Percentiles rank a stretch among this genome's conserved stretches.
These are phyloP conservation scores for Croton laevigatus DNA, from an alignment of 441 rosid genomes.

Conservation along the genomic window DNA sequence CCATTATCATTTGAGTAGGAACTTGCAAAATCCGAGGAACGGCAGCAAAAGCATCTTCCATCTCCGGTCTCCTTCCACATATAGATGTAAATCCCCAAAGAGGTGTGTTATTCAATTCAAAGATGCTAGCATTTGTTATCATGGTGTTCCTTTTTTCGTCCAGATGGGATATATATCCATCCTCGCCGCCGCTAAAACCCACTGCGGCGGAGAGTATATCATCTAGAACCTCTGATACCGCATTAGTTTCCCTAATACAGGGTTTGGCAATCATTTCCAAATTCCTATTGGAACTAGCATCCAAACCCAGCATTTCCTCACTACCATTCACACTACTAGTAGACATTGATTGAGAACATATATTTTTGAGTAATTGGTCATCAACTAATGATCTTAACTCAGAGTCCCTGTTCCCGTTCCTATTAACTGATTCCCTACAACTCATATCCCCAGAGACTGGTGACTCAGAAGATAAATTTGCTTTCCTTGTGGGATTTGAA, in stretches of 20 bases:
- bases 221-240: slow-evolving; percentile 20
- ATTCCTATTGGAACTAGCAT: slow-evolving; percentile 25
- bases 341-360: slow-evolving; percentile 24
- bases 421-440: slow-evolving; percentile 19
- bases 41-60: slow-evolving; percentile 73
- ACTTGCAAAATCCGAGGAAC: slow-evolving; percentile 52
- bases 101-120: slow-evolving; percentile 49
- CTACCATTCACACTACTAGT: slow-evolving; percentile 25
- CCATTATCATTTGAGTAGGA: slow-evolving; percentile 59
- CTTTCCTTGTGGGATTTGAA: slow-evolving; percentile 35
- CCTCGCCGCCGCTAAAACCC: slow-evolving; percentile 16
- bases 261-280: slow-evolving; percentile 24
- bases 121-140: slow-evolving; percentile 34
- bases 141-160: slow-evolving; percentile 35
- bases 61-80: slow-evolving; percentile 80
- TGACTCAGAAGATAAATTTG: slow-evolving; percentile 19
- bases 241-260: slow-evolving; percentile 17
- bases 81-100: slow-evolving; percentile 74
- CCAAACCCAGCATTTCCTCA: slow-evolving; percentile 31
- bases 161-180: slow-evolving; percentile 18
- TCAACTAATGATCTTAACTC: slow-evolving; percentile 22
- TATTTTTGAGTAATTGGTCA: slow-evolving; percentile 6
- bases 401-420: slow-evolving; percentile 20
- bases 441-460: slow-evolving; percentile 6
- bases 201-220: slow-evolving; percentile 5